phyloP scores from a whole-genome alignment of 2,329 filamentous ascomycete genomes.

The Sclerotinia glacialis region DNA sequence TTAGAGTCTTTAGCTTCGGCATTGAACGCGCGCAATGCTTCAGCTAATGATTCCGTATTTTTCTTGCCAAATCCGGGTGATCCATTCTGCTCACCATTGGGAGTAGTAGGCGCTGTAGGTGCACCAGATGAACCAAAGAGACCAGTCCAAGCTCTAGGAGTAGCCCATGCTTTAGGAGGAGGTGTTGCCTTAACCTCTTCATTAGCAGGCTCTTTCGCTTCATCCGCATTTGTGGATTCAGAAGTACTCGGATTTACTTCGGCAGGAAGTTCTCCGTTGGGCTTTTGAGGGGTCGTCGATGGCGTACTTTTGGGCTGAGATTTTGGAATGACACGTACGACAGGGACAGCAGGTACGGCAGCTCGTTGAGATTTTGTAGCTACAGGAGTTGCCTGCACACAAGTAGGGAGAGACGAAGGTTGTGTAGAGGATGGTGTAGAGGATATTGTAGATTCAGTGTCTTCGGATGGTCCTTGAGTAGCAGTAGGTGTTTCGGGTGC shows the following conservation, averaged over 20 bases:
- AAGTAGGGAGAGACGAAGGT: constrained; percentile 24
- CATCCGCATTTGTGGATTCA: background rate
- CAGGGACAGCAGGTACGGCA: constrained; percentile 43
- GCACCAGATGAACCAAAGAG: constrained; percentile 50
- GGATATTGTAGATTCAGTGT: constrained; percentile 46
- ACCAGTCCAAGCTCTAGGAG: constrained; percentile 67
- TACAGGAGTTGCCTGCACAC: constrained; percentile 34
- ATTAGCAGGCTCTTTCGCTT: constrained; percentile 15
- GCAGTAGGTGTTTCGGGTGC: constrained; percentile 30
- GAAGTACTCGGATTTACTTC: constrained; percentile 19
- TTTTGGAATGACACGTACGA: constrained; percentile 41
- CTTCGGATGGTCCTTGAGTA: constrained; percentile 43
- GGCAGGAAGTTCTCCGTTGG: constrained; percentile 25
- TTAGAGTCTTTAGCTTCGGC: constrained; percentile 57
- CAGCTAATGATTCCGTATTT: constrained; percentile 64
- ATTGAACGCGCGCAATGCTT: constrained; percentile 72
- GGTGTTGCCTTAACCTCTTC: constrained; percentile 41
- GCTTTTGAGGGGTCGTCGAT: constrained; percentile 27
- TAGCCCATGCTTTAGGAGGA: constrained; percentile 42
- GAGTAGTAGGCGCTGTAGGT: constrained; percentile 42
- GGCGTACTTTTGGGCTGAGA: constrained; percentile 42
- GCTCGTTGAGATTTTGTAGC: constrained; percentile 40
- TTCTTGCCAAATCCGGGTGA: constrained; percentile 41
- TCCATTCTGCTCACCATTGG: constrained; percentile 38
- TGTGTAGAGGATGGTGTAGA: constrained; percentile 53